A percentile compares a stretch with the other conserved stretches of the same genome.
phyloP scores from a whole-genome alignment of 176 grass and related monocot species.

The Lolium perenne region DNA sequence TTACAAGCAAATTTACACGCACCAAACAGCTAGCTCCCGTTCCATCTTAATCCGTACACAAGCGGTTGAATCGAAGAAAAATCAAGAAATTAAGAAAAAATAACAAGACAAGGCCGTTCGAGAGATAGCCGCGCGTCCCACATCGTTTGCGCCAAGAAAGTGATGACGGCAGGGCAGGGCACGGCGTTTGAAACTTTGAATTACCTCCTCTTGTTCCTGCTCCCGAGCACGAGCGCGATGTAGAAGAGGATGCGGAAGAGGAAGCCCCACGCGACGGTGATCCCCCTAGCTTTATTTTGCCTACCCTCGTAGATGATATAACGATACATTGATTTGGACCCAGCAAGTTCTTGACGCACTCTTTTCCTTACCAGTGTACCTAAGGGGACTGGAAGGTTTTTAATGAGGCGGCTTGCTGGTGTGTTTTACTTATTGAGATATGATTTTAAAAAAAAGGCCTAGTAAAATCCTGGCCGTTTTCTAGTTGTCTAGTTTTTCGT shows the following conservation, averaged over 20 bases:
- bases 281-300: too few relatives aligned
- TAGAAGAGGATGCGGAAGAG: constrained; percentile 92
- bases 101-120: neutral
- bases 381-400: too few relatives aligned
- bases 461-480: too few relatives aligned
- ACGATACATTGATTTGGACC: too few relatives aligned
- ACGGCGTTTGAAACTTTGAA: too few relatives aligned
- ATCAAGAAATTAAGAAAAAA: neutral
- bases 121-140: neutral
- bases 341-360: too few relatives aligned
- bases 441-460: too few relatives aligned
- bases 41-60: constrained; percentile 17
- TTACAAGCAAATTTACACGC: constrained; percentile 40
- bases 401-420: too few relatives aligned
- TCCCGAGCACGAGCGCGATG: constrained; percentile 74
- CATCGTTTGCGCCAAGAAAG: neutral
- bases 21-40: constrained; percentile 13
- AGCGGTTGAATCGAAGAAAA: constrained; percentile 10
- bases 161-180: neutral
- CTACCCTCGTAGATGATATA: too few relatives aligned
- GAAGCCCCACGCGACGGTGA: constrained; percentile 93
- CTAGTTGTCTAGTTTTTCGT: too few relatives aligned
- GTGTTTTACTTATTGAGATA: too few relatives aligned
- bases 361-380: too few relatives aligned
- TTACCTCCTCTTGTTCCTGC: constrained; percentile 91